A percentile compares a stretch with the other conserved stretches of the same genome.
These are phyloP conservation scores for Metarhizium rileyi DNA, from an alignment of 2,329 filamentous ascomycete species.

Conservation along the genomic window DNA sequence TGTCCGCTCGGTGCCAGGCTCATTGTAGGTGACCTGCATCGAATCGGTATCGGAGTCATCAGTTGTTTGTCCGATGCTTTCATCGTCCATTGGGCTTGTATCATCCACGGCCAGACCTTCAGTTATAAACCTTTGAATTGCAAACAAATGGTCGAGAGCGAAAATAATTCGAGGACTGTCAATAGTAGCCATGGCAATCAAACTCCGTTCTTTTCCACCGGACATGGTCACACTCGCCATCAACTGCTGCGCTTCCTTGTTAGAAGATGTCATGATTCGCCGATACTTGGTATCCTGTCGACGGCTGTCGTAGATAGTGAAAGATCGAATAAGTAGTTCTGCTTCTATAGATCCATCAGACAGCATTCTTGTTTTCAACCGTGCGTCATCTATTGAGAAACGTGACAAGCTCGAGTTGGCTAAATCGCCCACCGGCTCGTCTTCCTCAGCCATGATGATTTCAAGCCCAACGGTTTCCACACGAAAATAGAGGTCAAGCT, in stretches of 20 bases:
- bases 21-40: constrained; percentile 35
- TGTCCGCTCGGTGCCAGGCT: constrained; percentile 20
- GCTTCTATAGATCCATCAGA: constrained; percentile 87
- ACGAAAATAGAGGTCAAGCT: constrained; percentile 84
- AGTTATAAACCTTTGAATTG: constrained; percentile 73
- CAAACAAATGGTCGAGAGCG: constrained; percentile 90
- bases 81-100: constrained; percentile 37
- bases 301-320: constrained; percentile 91
- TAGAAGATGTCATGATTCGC: constrained; percentile 95
- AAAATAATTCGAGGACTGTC: constrained; percentile 94
- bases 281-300: constrained; percentile 82
- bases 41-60: constrained; percentile 53
- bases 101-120: constrained; percentile 58
- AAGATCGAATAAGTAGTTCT: constrained; percentile 85
- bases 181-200: constrained; percentile 87
- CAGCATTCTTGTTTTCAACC: constrained; percentile 84
- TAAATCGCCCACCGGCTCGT: constrained; percentile 68
- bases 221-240: constrained; percentile 97
- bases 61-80: constrained; percentile 44
- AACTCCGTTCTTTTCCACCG: constrained; percentile 65
- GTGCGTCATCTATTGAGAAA: constrained; percentile 89
- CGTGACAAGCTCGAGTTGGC: constrained; percentile 77
- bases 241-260: constrained; percentile 91
- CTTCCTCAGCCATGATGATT: constrained; percentile 66
- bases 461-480: constrained; percentile 83